These are phyloP conservation scores for Entomortierella parvispora DNA, from an alignment of 192 early-diverging fungal species.

Conservation along the genomic window DNA sequence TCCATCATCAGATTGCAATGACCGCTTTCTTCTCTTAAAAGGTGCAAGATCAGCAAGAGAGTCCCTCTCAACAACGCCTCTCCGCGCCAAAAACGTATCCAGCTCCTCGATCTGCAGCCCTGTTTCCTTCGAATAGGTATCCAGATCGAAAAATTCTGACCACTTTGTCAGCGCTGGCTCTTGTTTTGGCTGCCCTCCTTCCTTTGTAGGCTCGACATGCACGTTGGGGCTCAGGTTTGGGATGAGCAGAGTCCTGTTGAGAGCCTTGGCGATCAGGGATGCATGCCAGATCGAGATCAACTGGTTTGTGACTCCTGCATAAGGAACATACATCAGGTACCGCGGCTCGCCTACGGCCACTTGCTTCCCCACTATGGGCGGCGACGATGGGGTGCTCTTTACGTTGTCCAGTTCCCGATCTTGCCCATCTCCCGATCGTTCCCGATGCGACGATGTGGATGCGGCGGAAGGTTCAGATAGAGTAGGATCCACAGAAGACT, in stretches of 20 bases:
- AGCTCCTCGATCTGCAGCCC: slow-evolving; percentile 32
- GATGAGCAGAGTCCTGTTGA: slow-evolving; percentile 39
- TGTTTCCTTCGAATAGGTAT: slow-evolving; percentile 9
- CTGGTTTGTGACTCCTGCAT: slow-evolving; percentile 47
- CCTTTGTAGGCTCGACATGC: slow-evolving; percentile 16
- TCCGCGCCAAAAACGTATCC: slow-evolving; percentile 22
- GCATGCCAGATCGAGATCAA: slow-evolving; percentile 47
- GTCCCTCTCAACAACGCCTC: slow-evolving; percentile 23
- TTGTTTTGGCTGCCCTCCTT: neutral
- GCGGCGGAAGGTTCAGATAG: neutral
- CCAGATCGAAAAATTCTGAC: slow-evolving; percentile 45
- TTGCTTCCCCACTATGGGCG: neutral
- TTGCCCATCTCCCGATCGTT: neutral
- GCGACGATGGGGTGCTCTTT: neutral
- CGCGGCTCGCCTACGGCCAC: slow-evolving; percentile 2
- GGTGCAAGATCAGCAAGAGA: slow-evolving; percentile 5
- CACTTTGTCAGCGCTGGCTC: slow-evolving; percentile 28
- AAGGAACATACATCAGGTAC: slow-evolving; percentile 45
- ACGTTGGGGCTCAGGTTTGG: slow-evolving; percentile 46
- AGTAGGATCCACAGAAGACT: neutral
- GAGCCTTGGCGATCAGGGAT: slow-evolving; percentile 43
- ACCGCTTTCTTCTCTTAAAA: slow-evolving; percentile 4
- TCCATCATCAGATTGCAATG: neutral
- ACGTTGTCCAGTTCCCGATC: slow-evolving; percentile 1
- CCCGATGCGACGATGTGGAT: neutral